A percentile compares a stretch with the other conserved stretches of the same genome.
These are phyloP conservation scores for Colletotrichum lini DNA, from an alignment of 2,329 filamentous ascomycete species.

Conservation along the genomic window DNA sequence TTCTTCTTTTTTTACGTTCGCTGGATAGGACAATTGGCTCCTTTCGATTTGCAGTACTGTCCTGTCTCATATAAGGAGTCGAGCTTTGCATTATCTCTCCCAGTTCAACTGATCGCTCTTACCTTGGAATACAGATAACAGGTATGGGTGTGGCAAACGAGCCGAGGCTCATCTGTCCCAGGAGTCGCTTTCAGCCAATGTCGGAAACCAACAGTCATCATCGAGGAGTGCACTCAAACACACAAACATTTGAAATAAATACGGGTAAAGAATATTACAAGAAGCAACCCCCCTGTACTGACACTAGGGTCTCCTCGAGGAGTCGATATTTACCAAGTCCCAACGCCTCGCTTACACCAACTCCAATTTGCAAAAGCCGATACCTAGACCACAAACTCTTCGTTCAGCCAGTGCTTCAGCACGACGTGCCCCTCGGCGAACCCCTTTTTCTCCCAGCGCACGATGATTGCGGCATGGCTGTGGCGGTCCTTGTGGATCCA, in stretches of 20 bases:
- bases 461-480: constrained; percentile 91
- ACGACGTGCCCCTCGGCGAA: constrained; percentile 86
- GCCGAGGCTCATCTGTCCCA: too few species aligned
- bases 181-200: too few species aligned
- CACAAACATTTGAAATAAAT: not conserved
- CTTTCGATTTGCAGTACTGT: too few species aligned
- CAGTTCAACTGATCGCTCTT: too few species aligned
- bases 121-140: too few species aligned
- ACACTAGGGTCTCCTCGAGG: constrained; percentile 7
- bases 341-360: constrained; percentile 27
- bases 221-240: too few species aligned
- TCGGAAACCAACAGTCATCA: too few species aligned
- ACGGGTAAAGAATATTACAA: not conserved
- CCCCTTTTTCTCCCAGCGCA: constrained; percentile 75
- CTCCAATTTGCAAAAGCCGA: not conserved
- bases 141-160: too few species aligned
- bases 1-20: too few species aligned
- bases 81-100: too few species aligned
- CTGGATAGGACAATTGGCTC: too few species aligned
- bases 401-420: constrained; percentile 83
- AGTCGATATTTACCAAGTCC: constrained; percentile 11
- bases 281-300: not conserved
- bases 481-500: constrained; percentile 85
- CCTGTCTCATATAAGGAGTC: too few species aligned
- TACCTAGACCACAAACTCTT: constrained; percentile 76